Conservation (phyloP, 345 rosid species). For the Eucalyptus sp. region DNA sequence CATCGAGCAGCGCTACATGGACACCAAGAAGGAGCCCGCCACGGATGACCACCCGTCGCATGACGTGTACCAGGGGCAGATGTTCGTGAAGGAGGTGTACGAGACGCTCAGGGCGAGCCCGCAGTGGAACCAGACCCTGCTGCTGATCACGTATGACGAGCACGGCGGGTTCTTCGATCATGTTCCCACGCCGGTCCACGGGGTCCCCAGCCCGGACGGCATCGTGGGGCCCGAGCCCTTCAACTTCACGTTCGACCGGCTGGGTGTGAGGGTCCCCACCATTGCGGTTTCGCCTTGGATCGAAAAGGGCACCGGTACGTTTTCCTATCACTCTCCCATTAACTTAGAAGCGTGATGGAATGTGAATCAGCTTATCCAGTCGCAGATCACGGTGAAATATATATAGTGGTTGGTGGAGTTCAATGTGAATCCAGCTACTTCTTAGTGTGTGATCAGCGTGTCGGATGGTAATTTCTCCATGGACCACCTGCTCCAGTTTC, state of each 20-base stretch:
- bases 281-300: conserved; percentile 84
- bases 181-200: conserved; percentile 69
- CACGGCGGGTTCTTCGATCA: conserved; percentile 94
- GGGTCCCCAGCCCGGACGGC: conserved; percentile 84
- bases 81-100: conserved; percentile 80
- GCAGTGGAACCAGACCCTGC: conserved; percentile 73
- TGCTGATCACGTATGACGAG: conserved; percentile 85
- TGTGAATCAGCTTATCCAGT: neutral
- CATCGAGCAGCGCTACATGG: conserved; percentile 88
- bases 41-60: conserved; percentile 94
- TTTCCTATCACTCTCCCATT: too few relatives aligned
- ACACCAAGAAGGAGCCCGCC: conserved; percentile 40
- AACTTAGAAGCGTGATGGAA: neutral
- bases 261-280: conserved; percentile 85
- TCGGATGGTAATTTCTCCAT: neutral
- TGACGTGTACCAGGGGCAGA: conserved; percentile 85
- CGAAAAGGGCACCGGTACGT: conserved; percentile 58
- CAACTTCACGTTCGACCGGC: conserved; percentile 47
- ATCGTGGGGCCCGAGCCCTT: conserved; percentile 81
- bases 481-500: neutral
- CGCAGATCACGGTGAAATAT: neutral
- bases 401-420: neutral
- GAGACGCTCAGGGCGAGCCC: conserved; percentile 85
- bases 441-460: neutral
- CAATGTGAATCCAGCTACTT: neutral